phyloP scores from a whole-genome alignment of 495 filamentous ascomycete genomes.

The Penicillium atrosanguineum region DNA sequence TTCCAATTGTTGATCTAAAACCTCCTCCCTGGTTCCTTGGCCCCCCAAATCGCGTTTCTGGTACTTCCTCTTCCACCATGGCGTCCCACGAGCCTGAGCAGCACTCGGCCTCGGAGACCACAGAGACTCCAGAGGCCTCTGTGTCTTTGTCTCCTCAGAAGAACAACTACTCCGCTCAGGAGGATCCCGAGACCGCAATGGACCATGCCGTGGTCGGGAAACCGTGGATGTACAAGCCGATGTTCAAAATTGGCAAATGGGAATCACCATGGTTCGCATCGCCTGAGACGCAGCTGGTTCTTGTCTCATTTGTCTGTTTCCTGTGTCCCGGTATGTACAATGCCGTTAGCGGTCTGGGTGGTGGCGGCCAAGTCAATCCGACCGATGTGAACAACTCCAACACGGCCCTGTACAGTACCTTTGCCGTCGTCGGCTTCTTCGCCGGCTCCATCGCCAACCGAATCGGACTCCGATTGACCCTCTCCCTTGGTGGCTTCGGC shows the following conservation, averaged over 20 bases:
- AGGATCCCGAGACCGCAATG: conserved; percentile 29
- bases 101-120: neutral
- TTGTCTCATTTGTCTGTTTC: conserved; percentile 86
- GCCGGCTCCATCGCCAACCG: conserved; percentile 76
- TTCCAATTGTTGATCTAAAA: neutral
- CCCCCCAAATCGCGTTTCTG: neutral
- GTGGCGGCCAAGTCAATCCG: conserved; percentile 60
- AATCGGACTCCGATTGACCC: conserved; percentile 69
- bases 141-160: conserved; percentile 3
- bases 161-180: conserved; percentile 1
- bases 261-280: conserved; percentile 72
- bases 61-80: conserved; percentile 6
- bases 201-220: conserved; percentile 31
- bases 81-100: conserved; percentile 15
- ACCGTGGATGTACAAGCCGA: conserved; percentile 68
- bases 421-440: conserved; percentile 84
- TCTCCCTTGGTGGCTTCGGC: conserved; percentile 79
- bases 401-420: conserved; percentile 76
- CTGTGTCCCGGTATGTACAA: conserved; percentile 88
- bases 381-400: conserved; percentile 66
- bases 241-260: conserved; percentile 49
- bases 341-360: conserved; percentile 72
- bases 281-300: conserved; percentile 66
- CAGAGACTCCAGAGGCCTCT: neutral
- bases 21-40: neutral